Conservation (phyloP, 768 basidiomycete genomes). For the Russula olivacea region DNA sequence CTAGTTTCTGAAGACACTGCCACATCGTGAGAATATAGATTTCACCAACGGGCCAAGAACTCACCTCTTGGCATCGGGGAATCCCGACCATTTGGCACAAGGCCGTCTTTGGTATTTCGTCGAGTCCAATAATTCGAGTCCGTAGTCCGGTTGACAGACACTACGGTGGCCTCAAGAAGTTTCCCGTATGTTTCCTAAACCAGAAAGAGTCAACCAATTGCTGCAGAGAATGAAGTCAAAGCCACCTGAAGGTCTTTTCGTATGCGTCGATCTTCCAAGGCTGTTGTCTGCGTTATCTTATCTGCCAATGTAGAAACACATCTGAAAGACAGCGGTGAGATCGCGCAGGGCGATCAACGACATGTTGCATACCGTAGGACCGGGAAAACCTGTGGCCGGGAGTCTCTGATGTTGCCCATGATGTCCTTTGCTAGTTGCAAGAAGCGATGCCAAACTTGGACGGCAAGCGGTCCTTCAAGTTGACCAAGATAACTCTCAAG, state of each 20-base stretch:
- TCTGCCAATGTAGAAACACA: slow-evolving; percentile 75
- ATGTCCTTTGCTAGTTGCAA: slow-evolving; percentile 76
- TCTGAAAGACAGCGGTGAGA: slow-evolving; percentile 35
- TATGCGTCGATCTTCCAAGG: slow-evolving; percentile 82
- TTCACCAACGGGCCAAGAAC: slow-evolving; percentile 13
- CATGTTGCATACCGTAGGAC: slow-evolving; percentile 53
- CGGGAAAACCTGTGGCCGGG: slow-evolving; percentile 65
- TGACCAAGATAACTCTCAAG: slow-evolving; percentile 78
- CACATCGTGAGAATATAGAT: background rate
- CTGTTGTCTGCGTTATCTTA: slow-evolving; percentile 82
- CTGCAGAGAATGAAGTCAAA: background rate
- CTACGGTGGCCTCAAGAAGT: slow-evolving; percentile 72
- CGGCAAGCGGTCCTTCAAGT: slow-evolving; percentile 84
- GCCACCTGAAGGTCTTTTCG: slow-evolving; percentile 82
- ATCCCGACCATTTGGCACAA: slow-evolving; percentile 59
- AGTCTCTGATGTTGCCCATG: slow-evolving; percentile 55
- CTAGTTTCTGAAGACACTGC: slow-evolving; percentile 35
- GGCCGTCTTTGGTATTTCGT: slow-evolving; percentile 55
- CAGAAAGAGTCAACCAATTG: slow-evolving; percentile 4
- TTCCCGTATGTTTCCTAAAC: slow-evolving; percentile 75
- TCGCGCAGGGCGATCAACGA: background rate
- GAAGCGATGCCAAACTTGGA: slow-evolving; percentile 87
- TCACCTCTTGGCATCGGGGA: slow-evolving; percentile 60
- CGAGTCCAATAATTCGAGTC: slow-evolving; percentile 81
- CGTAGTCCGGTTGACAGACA: slow-evolving; percentile 63